A percentile compares a stretch with the other conserved stretches of the same genome.
Evolutionary conservation across 257 asterid genomes (phyloP).

Genomic region (Solanum lignicaule): DNA sequence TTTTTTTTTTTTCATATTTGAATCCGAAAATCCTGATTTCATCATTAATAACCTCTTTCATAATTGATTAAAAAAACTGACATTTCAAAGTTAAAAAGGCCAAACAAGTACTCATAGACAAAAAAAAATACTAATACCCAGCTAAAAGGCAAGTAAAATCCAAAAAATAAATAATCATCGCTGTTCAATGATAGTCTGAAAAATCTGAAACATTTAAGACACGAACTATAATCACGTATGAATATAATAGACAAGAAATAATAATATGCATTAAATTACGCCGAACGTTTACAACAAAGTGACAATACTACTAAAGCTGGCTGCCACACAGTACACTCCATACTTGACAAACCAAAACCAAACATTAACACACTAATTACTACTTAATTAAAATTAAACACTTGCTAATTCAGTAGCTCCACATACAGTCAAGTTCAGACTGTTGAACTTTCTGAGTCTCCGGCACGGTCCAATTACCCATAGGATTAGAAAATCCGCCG

Average conservation of each 20-base stretch:
- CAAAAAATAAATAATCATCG: neutral
- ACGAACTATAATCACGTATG: neutral
- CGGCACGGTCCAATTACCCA: slow-evolving; percentile 12
- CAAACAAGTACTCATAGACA: no score
- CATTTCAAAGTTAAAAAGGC: no score
- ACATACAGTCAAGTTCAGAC: slow-evolving; percentile 77
- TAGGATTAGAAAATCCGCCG: neutral
- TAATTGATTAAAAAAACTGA: no score
- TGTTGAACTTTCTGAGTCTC: slow-evolving; percentile 37
- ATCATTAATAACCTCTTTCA: no score
- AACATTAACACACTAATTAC: neutral
- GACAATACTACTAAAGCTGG: neutral
- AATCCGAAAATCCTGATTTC: no score
- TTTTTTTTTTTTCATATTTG: no score
- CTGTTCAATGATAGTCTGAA: neutral
- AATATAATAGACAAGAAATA: neutral
- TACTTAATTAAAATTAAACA: neutral
- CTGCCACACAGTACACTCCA: neutral
- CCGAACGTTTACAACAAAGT: slow-evolving; percentile 1
- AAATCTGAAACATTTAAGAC: neutral
- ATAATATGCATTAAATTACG: neutral
- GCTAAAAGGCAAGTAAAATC: neutral
- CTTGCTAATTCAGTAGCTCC: slow-evolving; percentile 30
- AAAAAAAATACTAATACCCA: no score
- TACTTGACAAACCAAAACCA: neutral